Conservation (phyloP, 2,329 filamentous ascomycete species). For the Emericellopsis cladophorae region DNA sequence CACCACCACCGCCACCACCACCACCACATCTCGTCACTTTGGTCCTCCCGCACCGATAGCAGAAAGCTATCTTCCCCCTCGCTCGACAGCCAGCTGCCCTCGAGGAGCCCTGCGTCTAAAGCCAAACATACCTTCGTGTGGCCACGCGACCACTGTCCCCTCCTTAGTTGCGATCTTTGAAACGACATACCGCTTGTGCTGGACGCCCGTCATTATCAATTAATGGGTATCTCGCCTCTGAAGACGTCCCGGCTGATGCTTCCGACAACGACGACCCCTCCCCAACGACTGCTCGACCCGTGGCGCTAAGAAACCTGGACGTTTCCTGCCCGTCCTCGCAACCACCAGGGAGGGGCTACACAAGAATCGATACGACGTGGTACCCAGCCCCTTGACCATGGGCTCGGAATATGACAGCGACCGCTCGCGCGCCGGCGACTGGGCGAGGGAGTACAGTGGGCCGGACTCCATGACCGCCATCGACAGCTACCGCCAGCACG, state of each 20-base stretch:
- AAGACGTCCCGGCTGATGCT: constrained; percentile 16
- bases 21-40: neutral
- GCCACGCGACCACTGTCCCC: neutral
- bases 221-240: neutral
- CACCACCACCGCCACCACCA: neutral
- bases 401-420: constrained; percentile 33
- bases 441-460: constrained; percentile 10
- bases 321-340: neutral
- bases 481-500: constrained; percentile 22
- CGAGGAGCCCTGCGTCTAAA: neutral
- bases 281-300: constrained; percentile 16
- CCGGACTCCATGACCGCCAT: constrained; percentile 16
- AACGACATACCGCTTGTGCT: neutral
- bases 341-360: constrained; percentile 8
- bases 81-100: neutral
- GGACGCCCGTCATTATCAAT: neutral
- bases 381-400: constrained; percentile 15
- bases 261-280: constrained; percentile 17
- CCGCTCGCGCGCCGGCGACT: constrained; percentile 16
- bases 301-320: constrained; percentile 16
- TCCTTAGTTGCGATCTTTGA: neutral
- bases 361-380: neutral
- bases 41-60: neutral
- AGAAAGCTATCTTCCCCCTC: neutral
- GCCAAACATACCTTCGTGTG: neutral